These are phyloP conservation scores for Aspergillus sp. DNA, from an alignment of 2,329 filamentous ascomycete genomes.

Conservation along the genomic window DNA sequence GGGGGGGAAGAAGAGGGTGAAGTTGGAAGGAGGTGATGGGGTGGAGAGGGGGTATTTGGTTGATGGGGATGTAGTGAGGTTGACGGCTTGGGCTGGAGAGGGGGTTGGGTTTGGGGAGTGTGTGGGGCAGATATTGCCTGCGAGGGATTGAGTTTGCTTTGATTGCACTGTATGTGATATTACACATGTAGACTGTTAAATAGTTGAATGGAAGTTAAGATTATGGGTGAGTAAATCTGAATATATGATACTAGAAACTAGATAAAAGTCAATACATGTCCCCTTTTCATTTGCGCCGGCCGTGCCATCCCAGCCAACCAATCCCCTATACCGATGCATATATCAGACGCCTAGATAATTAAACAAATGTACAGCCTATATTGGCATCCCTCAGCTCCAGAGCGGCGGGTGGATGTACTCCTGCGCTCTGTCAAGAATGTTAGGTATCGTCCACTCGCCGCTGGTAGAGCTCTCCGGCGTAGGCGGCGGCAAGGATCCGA, in stretches of 20 bases:
- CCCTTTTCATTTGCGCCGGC: neutral
- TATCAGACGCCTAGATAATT: neutral
- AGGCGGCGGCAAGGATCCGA: constrained; percentile 45
- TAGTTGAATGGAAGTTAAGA: neutral
- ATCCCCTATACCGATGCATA: neutral
- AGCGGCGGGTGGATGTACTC: constrained; percentile 52
- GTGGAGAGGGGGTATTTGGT: constrained; percentile 24
- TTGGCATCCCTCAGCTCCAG: constrained; percentile 35
- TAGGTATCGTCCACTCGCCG: constrained; percentile 49
- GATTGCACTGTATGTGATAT: too few species aligned
- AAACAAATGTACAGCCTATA: neutral
- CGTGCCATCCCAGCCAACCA: constrained; percentile 5
- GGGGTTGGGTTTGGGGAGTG: constrained; percentile 37
- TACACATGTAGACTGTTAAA: neutral
- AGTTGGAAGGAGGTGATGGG: constrained; percentile 16
- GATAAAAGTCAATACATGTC: neutral
- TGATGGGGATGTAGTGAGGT: constrained; percentile 32
- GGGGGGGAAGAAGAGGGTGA: constrained; percentile 25
- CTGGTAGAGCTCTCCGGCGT: constrained; percentile 52
- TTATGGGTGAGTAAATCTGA: neutral
- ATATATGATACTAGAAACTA: neutral
- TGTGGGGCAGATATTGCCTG: constrained; percentile 20
- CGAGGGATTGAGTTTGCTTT: neutral
- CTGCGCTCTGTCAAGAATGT: constrained; percentile 48
- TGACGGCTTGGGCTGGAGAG: constrained; percentile 25